Evolutionary conservation across 345 rosid species (phyloP), one percentile per base, ranked within the genome.

Genomic region (Arabis alpina): DNA sequence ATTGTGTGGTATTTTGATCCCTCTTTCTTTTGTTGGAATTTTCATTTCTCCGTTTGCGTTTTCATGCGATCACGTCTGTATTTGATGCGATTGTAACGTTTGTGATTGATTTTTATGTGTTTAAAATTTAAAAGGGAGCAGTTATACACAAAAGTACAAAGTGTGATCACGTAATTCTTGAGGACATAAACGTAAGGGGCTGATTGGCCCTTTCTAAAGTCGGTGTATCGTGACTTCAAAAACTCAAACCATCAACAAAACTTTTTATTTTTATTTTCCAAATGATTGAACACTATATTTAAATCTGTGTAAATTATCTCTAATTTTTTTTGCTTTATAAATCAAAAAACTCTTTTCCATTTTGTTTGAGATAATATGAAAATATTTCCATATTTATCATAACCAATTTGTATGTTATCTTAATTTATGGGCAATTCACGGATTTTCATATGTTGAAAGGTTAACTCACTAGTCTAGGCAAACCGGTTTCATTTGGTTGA

Each of bases 151-250:
- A 56, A 63, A 57, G 23, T 19, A 19, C 23, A 19, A 19, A 19
- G 48, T 24, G 41, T 51, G 68, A 24, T 74, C 73, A 74, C 73
- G 55, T 61, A 52, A 37, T 60, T 61, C 77, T 66, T 45, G 77
- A 51, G 67, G 41, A 37, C 40, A 32, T 42, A 58, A 66, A 66
- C 54, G 42, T 57, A 57, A 74, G 5, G 60, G 56, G 23, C 23
- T 19, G 23, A 19, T 19, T 19, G 23, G 23, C 1, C 23, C 23
- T 19, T 19, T 19, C 23, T 19, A 19, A 19, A 19, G 23, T 19
- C 23, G 23, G 23, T 19, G 23, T 19, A 19, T 19, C 23, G 23
- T 19, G 23, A 19, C 23, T 19, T 19, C 23, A 19, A 19, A 19
- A 19, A 19, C 23, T 19, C 23, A 19, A 19, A 19, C 23, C 23